Base-by-base conservation (phyloP, 129 eudicot species). In the Artemisia argyi region DNA sequence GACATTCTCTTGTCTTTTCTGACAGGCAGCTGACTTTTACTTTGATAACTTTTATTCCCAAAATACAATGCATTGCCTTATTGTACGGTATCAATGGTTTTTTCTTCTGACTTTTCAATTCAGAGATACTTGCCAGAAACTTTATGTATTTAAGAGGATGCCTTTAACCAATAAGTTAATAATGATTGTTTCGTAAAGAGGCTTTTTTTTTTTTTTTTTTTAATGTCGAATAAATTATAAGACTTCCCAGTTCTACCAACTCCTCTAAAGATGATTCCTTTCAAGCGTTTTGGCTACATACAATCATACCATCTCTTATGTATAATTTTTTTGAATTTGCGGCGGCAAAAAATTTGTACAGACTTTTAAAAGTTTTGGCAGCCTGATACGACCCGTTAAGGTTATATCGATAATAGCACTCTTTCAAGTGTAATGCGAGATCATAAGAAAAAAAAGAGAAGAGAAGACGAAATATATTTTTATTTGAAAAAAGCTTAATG, bases 1-100 rank as follows among this genome's bases (percentile, higher is more conserved):
- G 85, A 86, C 86, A 81, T 83, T 83, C 91, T 69, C 81, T 80
- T 86, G 91, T 87, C 85, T 72, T 79, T 90, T 80, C 80, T 84
- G 76, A 78, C 87, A 81, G 72, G 66, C 42, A 68, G 67, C 72
- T 60, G 68, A 77, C 65, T 30, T 20, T 65, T 32, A 1, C 61
- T 58, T 26, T 70, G 71, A 71, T 61, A 77, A 69, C 71, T 77
- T 77, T 66, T 65, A 48, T 52, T 77, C 72, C 44, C 52, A 42
- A 15, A 71, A 14, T 22, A 52, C 26, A 22, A 57, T 70, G 72
- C 67, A 24, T 0, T 47, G 28, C 5, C 0, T 49, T 26, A 19
- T 70, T 71, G 77, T 78, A 71, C 66, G 0, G 67, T 78, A 63
- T 72, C 6, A 71, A 50, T 68, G 69, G 11, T 15, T 50, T 50